These are phyloP conservation scores for Cornus suecica DNA, from an alignment of 148 eudicot genomes.

Conservation along the genomic window DNA sequence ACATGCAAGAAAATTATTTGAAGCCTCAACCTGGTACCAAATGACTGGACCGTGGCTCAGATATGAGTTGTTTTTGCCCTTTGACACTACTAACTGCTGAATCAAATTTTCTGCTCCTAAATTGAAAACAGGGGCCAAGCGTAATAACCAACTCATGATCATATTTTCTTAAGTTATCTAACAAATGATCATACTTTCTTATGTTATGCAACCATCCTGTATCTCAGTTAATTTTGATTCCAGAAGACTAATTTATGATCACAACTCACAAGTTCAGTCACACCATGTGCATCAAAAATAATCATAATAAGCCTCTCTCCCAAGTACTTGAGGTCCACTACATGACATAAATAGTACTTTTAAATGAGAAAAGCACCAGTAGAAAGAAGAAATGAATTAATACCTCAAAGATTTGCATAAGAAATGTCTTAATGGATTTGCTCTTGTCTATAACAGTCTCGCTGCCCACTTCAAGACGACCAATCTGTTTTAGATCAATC, in stretches of 20 bases:
- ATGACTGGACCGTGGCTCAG: not conserved
- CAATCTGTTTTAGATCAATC: conserved; percentile 78
- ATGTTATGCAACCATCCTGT: not conserved
- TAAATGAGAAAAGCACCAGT: not conserved
- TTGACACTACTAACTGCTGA: not conserved
- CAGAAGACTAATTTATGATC: not conserved
- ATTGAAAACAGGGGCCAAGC: not conserved
- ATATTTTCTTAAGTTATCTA: too few species aligned
- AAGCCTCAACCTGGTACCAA: not conserved
- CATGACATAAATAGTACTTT: not conserved
- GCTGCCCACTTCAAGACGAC: conserved; percentile 96
- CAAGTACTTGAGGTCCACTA: too few species aligned
- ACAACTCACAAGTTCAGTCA: not conserved
- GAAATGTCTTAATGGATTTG: conserved; percentile 97
- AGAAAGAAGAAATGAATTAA: conserved; percentile 1
- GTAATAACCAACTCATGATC: too few species aligned
- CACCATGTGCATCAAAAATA: not conserved
- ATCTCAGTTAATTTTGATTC: not conserved
- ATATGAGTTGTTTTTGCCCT: not conserved
- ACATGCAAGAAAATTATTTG: not conserved
- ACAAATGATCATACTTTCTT: too few species aligned
- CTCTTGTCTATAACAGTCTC: conserved; percentile 99
- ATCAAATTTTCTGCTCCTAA: not conserved
- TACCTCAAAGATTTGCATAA: conserved; percentile 97
- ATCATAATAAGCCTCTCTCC: too few species aligned